Evolutionary conservation across 2,329 filamentous ascomycete species (phyloP).

Genomic region (Nemania sp.): DNA sequence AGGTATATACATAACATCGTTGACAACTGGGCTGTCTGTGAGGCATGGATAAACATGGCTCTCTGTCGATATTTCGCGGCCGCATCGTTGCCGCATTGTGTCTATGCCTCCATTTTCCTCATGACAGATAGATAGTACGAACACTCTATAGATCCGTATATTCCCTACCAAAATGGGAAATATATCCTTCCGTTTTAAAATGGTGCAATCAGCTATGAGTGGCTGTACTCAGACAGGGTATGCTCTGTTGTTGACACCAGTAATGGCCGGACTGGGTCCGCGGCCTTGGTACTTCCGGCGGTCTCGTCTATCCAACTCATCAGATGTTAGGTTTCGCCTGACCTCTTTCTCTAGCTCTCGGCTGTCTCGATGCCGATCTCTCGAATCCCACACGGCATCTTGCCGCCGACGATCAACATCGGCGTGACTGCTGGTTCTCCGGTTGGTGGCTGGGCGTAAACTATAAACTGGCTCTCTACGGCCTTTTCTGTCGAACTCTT

Average conservation of each 20-base stretch:
- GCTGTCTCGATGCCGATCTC: slow-evolving; percentile 32
- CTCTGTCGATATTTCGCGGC: too few species aligned
- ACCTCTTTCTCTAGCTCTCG: slow-evolving; percentile 40
- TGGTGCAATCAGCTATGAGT: background rate
- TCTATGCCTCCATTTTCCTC: too few species aligned
- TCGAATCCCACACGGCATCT: slow-evolving; percentile 33
- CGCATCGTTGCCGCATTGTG: too few species aligned
- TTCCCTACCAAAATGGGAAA: slow-evolving; percentile 14
- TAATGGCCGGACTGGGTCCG: slow-evolving; percentile 27
- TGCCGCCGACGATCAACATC: slow-evolving; percentile 35
- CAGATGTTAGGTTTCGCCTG: slow-evolving; percentile 37
- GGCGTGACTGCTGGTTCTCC: slow-evolving; percentile 39
- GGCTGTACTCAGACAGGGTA: slow-evolving; percentile 29
- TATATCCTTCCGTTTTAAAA: background rate
- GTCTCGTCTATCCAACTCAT: slow-evolving; percentile 37
- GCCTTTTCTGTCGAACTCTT: slow-evolving; percentile 35
- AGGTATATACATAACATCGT: too few species aligned
- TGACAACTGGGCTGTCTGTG: too few species aligned
- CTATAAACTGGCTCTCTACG: slow-evolving; percentile 34
- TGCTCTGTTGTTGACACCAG: slow-evolving; percentile 36
- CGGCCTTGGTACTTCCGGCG: slow-evolving; percentile 33
- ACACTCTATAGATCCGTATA: slow-evolving; percentile 15
- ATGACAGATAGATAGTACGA: too few species aligned
- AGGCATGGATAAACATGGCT: too few species aligned
- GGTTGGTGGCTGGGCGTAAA: slow-evolving; percentile 32